These are phyloP conservation scores for Stylonectria norvegica DNA, from an alignment of 2,329 filamentous ascomycete genomes.

Conservation along the genomic window DNA sequence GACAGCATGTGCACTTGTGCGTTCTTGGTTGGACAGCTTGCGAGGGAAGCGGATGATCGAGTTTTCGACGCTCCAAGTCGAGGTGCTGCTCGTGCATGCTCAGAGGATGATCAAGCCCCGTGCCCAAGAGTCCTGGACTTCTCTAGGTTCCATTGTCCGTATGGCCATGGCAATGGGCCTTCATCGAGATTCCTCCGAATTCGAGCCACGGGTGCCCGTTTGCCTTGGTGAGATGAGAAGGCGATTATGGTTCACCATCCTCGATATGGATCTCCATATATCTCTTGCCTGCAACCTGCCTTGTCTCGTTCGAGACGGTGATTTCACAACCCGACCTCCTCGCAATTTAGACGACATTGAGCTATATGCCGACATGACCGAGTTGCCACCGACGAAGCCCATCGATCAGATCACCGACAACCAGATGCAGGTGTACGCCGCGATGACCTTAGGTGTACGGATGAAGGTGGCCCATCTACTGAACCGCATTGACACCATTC, in stretches of 20 bases:
- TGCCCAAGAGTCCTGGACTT: slow-evolving; percentile 51
- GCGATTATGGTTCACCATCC: slow-evolving; percentile 54
- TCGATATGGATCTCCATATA: slow-evolving; percentile 55
- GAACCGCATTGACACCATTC: slow-evolving; percentile 49
- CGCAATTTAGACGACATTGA: slow-evolving; percentile 53
- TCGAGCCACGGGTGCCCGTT: slow-evolving; percentile 44
- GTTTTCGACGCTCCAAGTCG: slow-evolving; percentile 51
- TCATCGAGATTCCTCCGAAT: slow-evolving; percentile 55
- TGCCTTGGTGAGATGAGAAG: slow-evolving; percentile 53
- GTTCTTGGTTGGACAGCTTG: slow-evolving; percentile 51
- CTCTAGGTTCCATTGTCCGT: slow-evolving; percentile 53
- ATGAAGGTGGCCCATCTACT: slow-evolving; percentile 50
- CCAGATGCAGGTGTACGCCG: slow-evolving; percentile 53
- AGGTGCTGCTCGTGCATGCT: slow-evolving; percentile 52
- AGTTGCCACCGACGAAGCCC: slow-evolving; percentile 47
- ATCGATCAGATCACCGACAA: slow-evolving; percentile 52
- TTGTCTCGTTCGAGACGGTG: slow-evolving; percentile 48
- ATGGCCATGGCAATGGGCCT: slow-evolving; percentile 60
- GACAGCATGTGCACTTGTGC: slow-evolving; percentile 53
- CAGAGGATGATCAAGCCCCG: slow-evolving; percentile 50
- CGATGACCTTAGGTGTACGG: slow-evolving; percentile 47
- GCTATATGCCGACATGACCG: slow-evolving; percentile 44
- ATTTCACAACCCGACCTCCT: slow-evolving; percentile 52
- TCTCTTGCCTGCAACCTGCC: slow-evolving; percentile 52
- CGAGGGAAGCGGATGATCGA: slow-evolving; percentile 52